Base-by-base conservation (phyloP, 352 stramenopile genomes). In the Elongisporangium undulatum region DNA sequence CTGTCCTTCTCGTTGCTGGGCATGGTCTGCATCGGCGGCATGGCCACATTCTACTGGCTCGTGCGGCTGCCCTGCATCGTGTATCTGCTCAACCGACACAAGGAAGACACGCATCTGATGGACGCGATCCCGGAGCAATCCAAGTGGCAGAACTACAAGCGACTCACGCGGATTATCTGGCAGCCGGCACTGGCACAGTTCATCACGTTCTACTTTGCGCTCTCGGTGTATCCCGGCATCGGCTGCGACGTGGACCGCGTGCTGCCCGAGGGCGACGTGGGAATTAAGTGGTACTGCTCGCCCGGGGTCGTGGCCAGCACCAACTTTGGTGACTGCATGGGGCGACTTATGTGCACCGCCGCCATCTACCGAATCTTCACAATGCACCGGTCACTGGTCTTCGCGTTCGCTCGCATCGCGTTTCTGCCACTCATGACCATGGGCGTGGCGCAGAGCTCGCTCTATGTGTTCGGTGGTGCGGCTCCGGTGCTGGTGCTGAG, bases 351-450 rank as follows among this genome's bases (percentile, higher is more conserved):
- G 34, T 45, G 34, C 34, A 45, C 34, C 1, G 34, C 34, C 7
- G 34, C 34, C 9, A 45, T 45, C 34, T 45, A 45, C 34, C 34
- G 34, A 4, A 17, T 45, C 12, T 45, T 45, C 34, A 45, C 34
- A 9, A 45, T 45, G 34, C 34, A 45, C 34, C 34, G 34, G 10
- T 45, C 34, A 4, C 34, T 45, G 34, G 34, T 45, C 5, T 45
- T 17, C 13, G 34, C 34, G 10, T 45, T 45, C 7, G 34, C 34
- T 16, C 49, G 49, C 49, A 53, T 53, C n/a, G 49, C 49, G 49
- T 53, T 24, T 17, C 64, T 71, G 52, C 26, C 60, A 16, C 69
- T 68, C 50, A 53, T 71, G 49, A 68, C 61, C 12, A 68, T 58
- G 34, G 20, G 26, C 24, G 51, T 68, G 41, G 29, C 56, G 22